phyloP scores from a whole-genome alignment of 2,329 filamentous ascomycete genomes.

The Epichloe aotearoae region DNA sequence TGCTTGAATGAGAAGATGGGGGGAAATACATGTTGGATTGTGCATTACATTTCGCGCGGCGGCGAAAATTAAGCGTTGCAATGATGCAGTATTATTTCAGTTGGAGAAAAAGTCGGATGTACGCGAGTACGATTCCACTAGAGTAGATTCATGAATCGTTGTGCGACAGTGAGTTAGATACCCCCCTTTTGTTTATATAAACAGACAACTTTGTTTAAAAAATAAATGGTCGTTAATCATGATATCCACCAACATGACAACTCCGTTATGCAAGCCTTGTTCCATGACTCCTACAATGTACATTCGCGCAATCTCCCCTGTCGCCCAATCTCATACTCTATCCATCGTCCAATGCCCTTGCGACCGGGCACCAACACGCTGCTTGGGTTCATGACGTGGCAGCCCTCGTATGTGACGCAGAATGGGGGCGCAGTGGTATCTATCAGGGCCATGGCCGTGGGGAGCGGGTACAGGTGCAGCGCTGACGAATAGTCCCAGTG shows the following conservation, averaged over 20 bases:
- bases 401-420: slow-evolving; percentile 84
- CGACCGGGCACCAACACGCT: slow-evolving; percentile 56
- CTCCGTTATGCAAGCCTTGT: not conserved
- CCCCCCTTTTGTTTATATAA: not conserved
- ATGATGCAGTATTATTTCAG: not conserved
- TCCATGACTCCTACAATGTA: slow-evolving; percentile 28
- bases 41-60: not conserved
- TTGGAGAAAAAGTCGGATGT: not conserved
- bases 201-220: not conserved
- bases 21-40: not conserved
- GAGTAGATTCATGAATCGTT: no score
- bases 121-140: not conserved
- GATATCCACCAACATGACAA: not conserved
- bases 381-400: slow-evolving; percentile 90
- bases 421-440: slow-evolving; percentile 75
- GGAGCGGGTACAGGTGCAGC: slow-evolving; percentile 76
- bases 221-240: not conserved
- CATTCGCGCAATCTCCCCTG: slow-evolving; percentile 49
- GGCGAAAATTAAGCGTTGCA: not conserved
- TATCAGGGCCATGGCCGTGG: slow-evolving; percentile 68
- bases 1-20: slow-evolving; percentile 32
- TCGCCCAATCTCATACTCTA: slow-evolving; percentile 67
- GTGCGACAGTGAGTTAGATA: not conserved
- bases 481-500: slow-evolving; percentile 77
- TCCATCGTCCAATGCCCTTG: slow-evolving; percentile 62